Evolutionary conservation across 768 basidiomycete species (phyloP), one percentile per base, ranked within the genome.

Genomic region (Russula brevipes): DNA sequence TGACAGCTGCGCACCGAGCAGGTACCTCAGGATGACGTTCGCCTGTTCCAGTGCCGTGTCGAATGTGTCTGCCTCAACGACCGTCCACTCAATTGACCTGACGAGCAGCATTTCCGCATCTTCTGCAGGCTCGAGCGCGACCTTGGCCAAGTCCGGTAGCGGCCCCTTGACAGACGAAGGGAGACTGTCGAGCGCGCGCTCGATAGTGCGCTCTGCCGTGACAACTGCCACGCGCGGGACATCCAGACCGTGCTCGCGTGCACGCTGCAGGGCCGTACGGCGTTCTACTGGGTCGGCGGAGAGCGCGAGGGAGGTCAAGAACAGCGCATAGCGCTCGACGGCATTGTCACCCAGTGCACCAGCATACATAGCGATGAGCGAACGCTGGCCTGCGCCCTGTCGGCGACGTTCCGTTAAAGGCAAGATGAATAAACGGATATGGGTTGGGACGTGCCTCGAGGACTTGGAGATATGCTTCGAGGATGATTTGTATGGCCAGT

Each of bases 61-160:
- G 65, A 87, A 85, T 1, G 95, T 98, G 5, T 80, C 76, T 38
- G 85, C 82, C 67, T 81, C 78, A 72, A 90, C 89, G 0, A 85
- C 88, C 56, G 95, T 89, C 96, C 96, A 99, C 70, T 98, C 95
- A 54, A 98, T 87, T 0, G 91, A 90, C 19, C 94, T 84, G 36
- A 96, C 79, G 8, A 98, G 78, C 53, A 89, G 72, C 64, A 75
- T 70, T 70, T 93, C 89, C 0, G 75, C 73, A 16, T 85, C 83
- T 1, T 79, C 82, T 0, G 87, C 79, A 0, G 58, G 57, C 24
- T n/a, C 49, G 45, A 62, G 41, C 19, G 41, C 30, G 53, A 65
- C 46, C 60, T 63, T 57, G 61, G 44, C 42, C 47, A 54, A 57
- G 35, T 63, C 47, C 5, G 61, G 67, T 33, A 63, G 52, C 8